Base-by-base conservation (phyloP, 495 filamentous ascomycete species). In the Hyphodiscus hymeniophilus region DNA sequence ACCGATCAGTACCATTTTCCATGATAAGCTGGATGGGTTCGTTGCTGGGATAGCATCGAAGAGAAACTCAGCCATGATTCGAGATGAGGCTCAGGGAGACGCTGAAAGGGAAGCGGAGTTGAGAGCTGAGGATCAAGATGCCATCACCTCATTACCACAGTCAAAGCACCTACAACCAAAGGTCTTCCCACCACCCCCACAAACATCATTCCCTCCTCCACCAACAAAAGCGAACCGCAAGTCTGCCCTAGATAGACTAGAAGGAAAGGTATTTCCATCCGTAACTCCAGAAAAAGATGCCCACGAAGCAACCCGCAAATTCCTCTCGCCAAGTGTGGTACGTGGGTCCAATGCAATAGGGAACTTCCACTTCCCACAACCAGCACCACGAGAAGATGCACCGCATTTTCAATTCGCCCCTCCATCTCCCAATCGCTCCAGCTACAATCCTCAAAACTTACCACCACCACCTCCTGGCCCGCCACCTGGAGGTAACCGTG, bases 91-190 rank as follows among this genome's bases (percentile, higher is more conserved):
- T 3, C 76, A 73, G 33, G 87, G 87, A n/a, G 83, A 95, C 57
- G 64, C 71, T 2, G 85, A 89, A 38, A 72, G 78, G 30, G 88
- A 92, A 63, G 76, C 79, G 52, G 82, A 92, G 59, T 71, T 95
- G 12, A 80, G 86, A 40, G 74, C 76, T n/a, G 89, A 94, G 62
- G 85, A 92, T 57, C 82, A 92, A 66, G 89, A 94, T 58, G 76
- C 77, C 39, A 82, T 95, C 55, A 82, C 86, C 23, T 81, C 85
- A 17, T 76, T 95, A n/a, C 89, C 89, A 12, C 67, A 71, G 46
- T 68, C 67, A 45, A 75, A 79, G 38, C 72, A 76, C 48, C 63
- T 79, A 38, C 75, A 79, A 50, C 74, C 69, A 1, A 66, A 67
- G 55, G 63, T 60, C 17, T 54, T 69, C 31, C 70, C 71, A 22